Percentiles rank a stretch among this genome's conserved stretches.
These are phyloP conservation scores for Aspergillus sp. DNA, from an alignment of 2,329 filamentous ascomycete species.

Conservation along the genomic window DNA sequence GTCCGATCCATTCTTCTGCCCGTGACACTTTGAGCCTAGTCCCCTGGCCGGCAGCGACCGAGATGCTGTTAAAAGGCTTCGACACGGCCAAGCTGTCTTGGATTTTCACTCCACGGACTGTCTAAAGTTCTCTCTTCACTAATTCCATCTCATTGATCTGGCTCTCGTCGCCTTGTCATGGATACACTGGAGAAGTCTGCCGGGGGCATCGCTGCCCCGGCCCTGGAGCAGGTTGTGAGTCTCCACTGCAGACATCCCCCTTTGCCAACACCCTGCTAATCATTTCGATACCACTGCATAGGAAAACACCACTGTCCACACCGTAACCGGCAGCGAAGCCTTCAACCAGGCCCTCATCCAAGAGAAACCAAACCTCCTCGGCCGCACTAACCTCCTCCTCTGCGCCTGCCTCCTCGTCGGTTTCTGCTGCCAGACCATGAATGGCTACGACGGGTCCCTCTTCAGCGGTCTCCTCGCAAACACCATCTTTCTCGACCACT, in stretches of 20 bases:
- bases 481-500: constrained; percentile 48
- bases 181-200: neutral
- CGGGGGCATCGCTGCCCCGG: no score
- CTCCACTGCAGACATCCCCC: no score
- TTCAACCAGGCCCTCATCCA: neutral
- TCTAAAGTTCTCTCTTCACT: neutral
- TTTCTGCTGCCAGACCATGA: neutral
- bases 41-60: no score
- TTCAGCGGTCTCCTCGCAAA: constrained; percentile 59
- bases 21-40: neutral
- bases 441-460: constrained; percentile 55
- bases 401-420: neutral
- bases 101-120: neutral
- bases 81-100: neutral
- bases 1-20: neutral
- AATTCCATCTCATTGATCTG: neutral
- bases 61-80: neutral
- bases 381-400: neutral
- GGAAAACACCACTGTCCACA: neutral
- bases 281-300: neutral
- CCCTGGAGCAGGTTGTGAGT: neutral
- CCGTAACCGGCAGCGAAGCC: neutral
- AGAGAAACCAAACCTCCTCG: neutral
- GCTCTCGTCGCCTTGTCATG: neutral
- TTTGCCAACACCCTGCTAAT: neutral